phyloP scores from a whole-genome alignment of 805 yeast species.

The Metschnikowia sp. region DNA sequence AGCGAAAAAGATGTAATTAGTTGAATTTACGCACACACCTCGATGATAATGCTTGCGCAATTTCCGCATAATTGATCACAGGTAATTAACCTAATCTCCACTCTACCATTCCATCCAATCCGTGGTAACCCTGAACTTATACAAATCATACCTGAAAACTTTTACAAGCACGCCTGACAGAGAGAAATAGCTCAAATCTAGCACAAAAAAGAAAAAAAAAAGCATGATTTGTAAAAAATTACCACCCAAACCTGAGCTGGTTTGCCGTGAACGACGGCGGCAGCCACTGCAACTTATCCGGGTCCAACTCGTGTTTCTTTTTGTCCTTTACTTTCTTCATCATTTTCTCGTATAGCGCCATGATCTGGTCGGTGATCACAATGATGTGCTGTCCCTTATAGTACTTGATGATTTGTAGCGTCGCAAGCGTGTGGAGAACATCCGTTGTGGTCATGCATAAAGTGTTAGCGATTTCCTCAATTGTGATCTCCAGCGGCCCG shows the following conservation, averaged over 20 bases:
- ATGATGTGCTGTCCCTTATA: slow-evolving; percentile 93
- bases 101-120: no score
- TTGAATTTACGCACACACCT: no score
- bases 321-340: slow-evolving; percentile 52
- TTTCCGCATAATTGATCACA: no score
- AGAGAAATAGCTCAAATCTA: no score
- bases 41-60: no score
- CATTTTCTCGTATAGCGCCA: slow-evolving; percentile 69
- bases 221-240: neutral
- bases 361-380: slow-evolving; percentile 79
- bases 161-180: no score
- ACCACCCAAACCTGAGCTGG: slow-evolving; percentile 95
- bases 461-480: slow-evolving; percentile 81
- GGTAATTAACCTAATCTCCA: no score
- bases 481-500: slow-evolving; percentile 54
- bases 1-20: no score
- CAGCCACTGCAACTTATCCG: slow-evolving; percentile 76
- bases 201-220: no score
- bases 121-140: no score
- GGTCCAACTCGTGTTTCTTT: slow-evolving; percentile 72
- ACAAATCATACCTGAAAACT: no score
- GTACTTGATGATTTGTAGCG: slow-evolving; percentile 83
- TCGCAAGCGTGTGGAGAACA: slow-evolving; percentile 87
- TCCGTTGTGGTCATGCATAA: slow-evolving; percentile 97
- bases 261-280: slow-evolving; percentile 97